Percentiles rank a stretch among this genome's conserved stretches.
Conservation (phyloP, 257 asterid species). For the Echium plantagineum region DNA sequence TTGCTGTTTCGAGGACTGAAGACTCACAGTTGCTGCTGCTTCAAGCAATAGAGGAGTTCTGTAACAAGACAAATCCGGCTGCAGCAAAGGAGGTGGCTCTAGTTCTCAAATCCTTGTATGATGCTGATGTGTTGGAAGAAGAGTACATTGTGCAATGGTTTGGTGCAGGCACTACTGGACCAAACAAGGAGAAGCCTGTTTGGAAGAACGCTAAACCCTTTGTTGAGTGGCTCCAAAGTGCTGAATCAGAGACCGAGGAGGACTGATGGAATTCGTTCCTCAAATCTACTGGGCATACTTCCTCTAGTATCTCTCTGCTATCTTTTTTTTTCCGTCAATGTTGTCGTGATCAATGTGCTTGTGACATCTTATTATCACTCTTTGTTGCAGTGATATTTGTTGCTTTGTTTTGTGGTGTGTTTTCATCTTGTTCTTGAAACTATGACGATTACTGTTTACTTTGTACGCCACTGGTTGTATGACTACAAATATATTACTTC, state of each 20-base stretch:
- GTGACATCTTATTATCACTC: no score
- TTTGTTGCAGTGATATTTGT: no score
- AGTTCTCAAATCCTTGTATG: constrained; percentile 29
- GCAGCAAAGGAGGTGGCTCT: constrained; percentile 29
- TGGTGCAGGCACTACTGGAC: constrained; percentile 15
- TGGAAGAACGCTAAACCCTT: constrained; percentile 34
- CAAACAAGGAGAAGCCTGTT: constrained; percentile 14
- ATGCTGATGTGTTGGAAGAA: constrained; percentile 30
- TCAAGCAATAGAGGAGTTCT: constrained; percentile 23
- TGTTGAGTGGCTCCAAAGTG: constrained; percentile 30
- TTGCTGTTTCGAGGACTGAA: constrained; percentile 15
- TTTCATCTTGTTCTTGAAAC: no score
- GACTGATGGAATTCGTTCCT: constrained; percentile 12
- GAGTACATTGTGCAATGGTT: constrained; percentile 30
- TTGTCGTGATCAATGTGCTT: no score
- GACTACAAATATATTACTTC: no score
- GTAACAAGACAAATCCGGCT: constrained; percentile 14
- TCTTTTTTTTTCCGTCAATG: neutral
- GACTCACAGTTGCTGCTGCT: constrained; percentile 20
- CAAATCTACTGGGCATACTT: neutral
- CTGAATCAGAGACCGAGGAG: constrained; percentile 31
- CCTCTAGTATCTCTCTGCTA: neutral
- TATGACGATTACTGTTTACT: no score
- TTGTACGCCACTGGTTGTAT: no score
- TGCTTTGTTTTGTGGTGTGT: no score